Evolutionary conservation across 768 basidiomycete genomes (phyloP).

Genomic region (Coprinopsis cinerea): DNA sequence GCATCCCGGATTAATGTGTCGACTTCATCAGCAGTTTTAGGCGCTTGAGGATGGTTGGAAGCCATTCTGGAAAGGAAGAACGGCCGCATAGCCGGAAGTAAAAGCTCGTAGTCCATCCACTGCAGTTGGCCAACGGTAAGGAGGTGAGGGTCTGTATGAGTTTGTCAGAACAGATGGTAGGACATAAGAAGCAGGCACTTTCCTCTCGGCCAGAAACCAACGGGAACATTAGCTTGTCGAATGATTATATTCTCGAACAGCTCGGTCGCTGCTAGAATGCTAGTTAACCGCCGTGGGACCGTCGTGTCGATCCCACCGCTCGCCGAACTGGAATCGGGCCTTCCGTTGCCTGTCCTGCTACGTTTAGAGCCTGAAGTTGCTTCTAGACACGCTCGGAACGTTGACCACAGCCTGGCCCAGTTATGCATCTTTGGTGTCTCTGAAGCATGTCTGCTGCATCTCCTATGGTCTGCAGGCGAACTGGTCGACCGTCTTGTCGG

Average conservation of each 20-base stretch:
- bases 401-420: slow-evolving; percentile 62
- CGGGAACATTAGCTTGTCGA: slow-evolving; percentile 55
- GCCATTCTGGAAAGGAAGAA: slow-evolving; percentile 40
- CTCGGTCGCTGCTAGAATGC: slow-evolving; percentile 41
- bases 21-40: slow-evolving; percentile 27
- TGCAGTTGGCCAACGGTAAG: slow-evolving; percentile 65
- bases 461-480: not conserved
- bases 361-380: not conserved
- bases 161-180: not conserved
- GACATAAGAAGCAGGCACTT: slow-evolving; percentile 9
- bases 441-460: slow-evolving; percentile 12
- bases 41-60: not conserved
- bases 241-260: slow-evolving; percentile 52
- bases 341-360: not conserved
- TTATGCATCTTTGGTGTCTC: slow-evolving; percentile 23
- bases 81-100: slow-evolving; percentile 58
- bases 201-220: slow-evolving; percentile 69
- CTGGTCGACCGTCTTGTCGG: not conserved
- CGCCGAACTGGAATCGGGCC: not conserved
- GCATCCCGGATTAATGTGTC: slow-evolving; percentile 55
- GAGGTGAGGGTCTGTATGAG: slow-evolving; percentile 42
- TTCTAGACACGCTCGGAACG: slow-evolving; percentile 48
- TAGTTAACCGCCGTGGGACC: slow-evolving; percentile 50
- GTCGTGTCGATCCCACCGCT: slow-evolving; percentile 52
- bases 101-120: slow-evolving; percentile 67